Conservation (phyloP, 139 green algal genomes). For the Gonium pectorale region DNA sequence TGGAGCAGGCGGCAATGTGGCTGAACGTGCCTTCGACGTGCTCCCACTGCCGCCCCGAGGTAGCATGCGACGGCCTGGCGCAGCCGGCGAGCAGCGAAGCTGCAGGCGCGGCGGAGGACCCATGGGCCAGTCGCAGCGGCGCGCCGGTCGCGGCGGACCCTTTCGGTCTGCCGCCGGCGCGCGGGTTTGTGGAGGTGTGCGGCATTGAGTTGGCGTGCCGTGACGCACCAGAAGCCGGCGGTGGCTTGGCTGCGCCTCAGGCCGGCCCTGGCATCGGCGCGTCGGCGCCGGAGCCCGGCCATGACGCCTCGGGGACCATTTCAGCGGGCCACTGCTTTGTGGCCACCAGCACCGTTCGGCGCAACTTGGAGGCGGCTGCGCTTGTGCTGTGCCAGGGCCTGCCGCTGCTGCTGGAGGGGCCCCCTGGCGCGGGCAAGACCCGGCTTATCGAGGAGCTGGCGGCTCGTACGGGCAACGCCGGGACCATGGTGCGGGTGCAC, state of each 20-base stretch:
- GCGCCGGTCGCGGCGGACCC: neutral
- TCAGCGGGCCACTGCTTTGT: conserved; percentile 53
- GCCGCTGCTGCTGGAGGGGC: conserved; percentile 92
- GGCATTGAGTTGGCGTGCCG: conserved; percentile 68
- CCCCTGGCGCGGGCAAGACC: conserved; percentile 91
- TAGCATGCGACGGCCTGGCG: neutral
- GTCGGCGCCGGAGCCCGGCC: no score
- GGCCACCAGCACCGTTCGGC: conserved; percentile 57
- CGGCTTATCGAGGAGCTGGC: conserved; percentile 85
- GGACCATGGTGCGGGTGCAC: conserved; percentile 79
- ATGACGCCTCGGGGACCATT: neutral
- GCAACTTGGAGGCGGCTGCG: conserved; percentile 74
- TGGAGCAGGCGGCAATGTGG: conserved; percentile 60
- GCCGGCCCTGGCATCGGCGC: no score
- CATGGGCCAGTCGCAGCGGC: neutral
- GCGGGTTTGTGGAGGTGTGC: conserved; percentile 68
- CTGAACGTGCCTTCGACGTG: conserved; percentile 6
- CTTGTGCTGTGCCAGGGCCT: conserved; percentile 82
- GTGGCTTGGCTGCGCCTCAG: neutral
- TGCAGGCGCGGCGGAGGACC: neutral
- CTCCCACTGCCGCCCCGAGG: neutral
- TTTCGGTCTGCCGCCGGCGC: conserved; percentile 41
- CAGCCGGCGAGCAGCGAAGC: neutral
- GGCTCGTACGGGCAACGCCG: conserved; percentile 77
- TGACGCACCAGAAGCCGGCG: conserved; percentile 9